Evolutionary conservation across 2,329 filamentous ascomycete species (phyloP).

Genomic region (Alternaria hordeiaustralica): DNA sequence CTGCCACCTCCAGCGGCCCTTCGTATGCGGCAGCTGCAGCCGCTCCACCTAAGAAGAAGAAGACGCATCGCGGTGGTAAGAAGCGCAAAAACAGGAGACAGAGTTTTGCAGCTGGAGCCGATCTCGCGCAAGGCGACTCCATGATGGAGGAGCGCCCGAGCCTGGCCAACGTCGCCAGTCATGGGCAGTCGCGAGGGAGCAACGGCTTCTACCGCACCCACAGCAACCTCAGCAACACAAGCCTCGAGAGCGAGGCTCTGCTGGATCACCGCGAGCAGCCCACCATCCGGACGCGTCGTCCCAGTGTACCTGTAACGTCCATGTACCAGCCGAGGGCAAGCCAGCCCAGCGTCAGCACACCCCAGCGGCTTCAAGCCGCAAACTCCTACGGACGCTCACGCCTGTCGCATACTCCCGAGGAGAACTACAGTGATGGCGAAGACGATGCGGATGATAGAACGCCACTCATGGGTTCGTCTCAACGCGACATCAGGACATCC

Average conservation of each 20-base stretch:
- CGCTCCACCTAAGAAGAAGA: slow-evolving; percentile 62
- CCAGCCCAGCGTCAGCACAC: slow-evolving; percentile 27
- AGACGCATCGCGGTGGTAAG: slow-evolving; percentile 77
- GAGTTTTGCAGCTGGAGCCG: slow-evolving; percentile 70
- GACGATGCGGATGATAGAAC: slow-evolving; percentile 59
- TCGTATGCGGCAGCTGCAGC: slow-evolving; percentile 25
- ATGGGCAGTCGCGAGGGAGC: slow-evolving; percentile 44
- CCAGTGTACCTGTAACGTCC: slow-evolving; percentile 51
- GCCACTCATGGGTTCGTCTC: slow-evolving; percentile 57
- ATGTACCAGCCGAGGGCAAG: slow-evolving; percentile 38
- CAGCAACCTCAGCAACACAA: slow-evolving; percentile 76
- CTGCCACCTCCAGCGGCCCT: slow-evolving; percentile 16
- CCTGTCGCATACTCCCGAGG: slow-evolving; percentile 37
- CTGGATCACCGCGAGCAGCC: slow-evolving; percentile 77
- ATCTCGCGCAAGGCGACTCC: slow-evolving; percentile 62
- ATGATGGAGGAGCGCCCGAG: slow-evolving; percentile 59
- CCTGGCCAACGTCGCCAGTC: slow-evolving; percentile 47
- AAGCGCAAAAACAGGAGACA: slow-evolving; percentile 78
- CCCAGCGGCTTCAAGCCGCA: slow-evolving; percentile 24
- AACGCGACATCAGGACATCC: slow-evolving; percentile 43
- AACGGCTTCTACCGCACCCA: slow-evolving; percentile 62
- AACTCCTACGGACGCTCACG: slow-evolving; percentile 32
- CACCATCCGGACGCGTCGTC: slow-evolving; percentile 50
- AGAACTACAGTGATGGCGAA: slow-evolving; percentile 57
- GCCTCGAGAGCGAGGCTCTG: slow-evolving; percentile 85